Evolutionary conservation across 2,329 filamentous ascomycete genomes (phyloP).

Genomic region (Didymosphaeria variabile): DNA sequence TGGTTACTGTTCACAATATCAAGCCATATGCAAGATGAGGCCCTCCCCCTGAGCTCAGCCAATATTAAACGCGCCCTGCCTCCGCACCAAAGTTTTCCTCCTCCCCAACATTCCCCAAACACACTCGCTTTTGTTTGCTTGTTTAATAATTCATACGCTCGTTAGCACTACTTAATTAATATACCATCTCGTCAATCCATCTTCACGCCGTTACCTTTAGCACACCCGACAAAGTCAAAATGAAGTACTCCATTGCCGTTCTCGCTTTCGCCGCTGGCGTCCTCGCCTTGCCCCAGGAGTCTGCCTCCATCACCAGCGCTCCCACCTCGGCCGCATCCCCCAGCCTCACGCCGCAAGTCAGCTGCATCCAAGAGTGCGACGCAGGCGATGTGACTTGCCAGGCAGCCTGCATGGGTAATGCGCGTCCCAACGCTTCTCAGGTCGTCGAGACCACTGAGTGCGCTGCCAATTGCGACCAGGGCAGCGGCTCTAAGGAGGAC

Average conservation of each 20-base stretch:
- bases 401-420: slow-evolving; percentile 61
- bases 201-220: slow-evolving; percentile 14
- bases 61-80: slow-evolving; percentile 15
- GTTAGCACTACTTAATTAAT: slow-evolving; percentile 26
- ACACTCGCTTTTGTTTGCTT: slow-evolving; percentile 28
- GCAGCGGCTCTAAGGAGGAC: slow-evolving; percentile 57
- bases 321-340: slow-evolving; percentile 37
- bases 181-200: slow-evolving; percentile 9
- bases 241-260: slow-evolving; percentile 56
- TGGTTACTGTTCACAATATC: neutral
- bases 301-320: slow-evolving; percentile 46
- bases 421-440: slow-evolving; percentile 61
- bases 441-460: slow-evolving; percentile 62
- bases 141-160: slow-evolving; percentile 28
- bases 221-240: slow-evolving; percentile 36
- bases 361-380: slow-evolving; percentile 51
- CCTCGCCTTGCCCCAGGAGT: slow-evolving; percentile 53
- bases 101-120: slow-evolving; percentile 30
- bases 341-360: slow-evolving; percentile 40
- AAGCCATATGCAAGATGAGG: neutral
- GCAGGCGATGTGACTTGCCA: slow-evolving; percentile 60
- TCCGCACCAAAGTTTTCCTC: slow-evolving; percentile 11
- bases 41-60: slow-evolving; percentile 14
- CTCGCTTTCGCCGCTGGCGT: slow-evolving; percentile 57
- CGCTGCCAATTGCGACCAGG: slow-evolving; percentile 62